Evolutionary conservation across 164 flowering plant genomes (phyloP).

Genomic region (Vitis riparia): DNA sequence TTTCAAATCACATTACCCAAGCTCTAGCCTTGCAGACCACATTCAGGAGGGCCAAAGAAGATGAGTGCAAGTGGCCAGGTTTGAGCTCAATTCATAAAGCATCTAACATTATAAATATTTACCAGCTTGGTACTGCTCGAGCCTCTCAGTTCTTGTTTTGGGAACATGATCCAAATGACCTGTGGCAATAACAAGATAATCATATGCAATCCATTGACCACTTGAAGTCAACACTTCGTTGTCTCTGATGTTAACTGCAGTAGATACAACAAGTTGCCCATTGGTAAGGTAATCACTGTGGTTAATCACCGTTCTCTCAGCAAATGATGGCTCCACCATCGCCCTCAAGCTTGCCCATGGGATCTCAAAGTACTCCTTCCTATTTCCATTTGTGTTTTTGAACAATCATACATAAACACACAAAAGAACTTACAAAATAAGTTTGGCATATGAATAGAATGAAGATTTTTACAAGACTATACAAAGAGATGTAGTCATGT

Average conservation of each 20-base stretch:
- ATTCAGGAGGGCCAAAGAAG: background rate
- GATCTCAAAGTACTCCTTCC: constrained; percentile 32
- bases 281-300: constrained; percentile 19
- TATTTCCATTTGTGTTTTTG: background rate
- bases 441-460: background rate
- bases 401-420: background rate
- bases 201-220: constrained; percentile 6
- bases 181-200: constrained; percentile 24
- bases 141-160: constrained; percentile 11
- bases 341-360: constrained; percentile 27
- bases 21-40: too few relatives aligned
- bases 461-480: background rate
- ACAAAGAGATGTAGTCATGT: too few relatives aligned
- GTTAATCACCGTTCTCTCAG: constrained; percentile 18
- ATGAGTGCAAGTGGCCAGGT: too few relatives aligned
- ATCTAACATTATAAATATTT: background rate
- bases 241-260: constrained; percentile 14
- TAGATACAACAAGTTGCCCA: constrained; percentile 13
- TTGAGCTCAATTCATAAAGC: too few relatives aligned
- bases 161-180: constrained; percentile 20
- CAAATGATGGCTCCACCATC: constrained; percentile 27
- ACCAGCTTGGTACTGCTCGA: constrained; percentile 19
- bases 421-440: background rate
- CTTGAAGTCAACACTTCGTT: constrained; percentile 10
- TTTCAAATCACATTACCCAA: too few relatives aligned